Evolutionary conservation across 108 stramenopile species (phyloP).

Genomic region (Hondaea fermentalgiana): DNA sequence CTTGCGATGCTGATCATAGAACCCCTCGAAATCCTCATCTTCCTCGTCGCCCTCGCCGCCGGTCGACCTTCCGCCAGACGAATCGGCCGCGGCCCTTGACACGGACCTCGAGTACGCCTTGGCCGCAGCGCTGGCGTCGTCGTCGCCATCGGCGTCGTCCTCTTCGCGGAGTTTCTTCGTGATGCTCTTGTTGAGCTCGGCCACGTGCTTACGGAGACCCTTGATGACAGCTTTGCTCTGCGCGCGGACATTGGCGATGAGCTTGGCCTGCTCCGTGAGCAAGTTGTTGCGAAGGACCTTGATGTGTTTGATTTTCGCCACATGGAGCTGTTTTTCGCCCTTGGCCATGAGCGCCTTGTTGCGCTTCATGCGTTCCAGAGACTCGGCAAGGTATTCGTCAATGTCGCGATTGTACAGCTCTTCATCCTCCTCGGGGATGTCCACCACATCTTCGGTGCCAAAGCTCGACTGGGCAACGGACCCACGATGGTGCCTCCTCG

Average conservation of each 20-base stretch:
- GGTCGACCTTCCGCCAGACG: not conserved
- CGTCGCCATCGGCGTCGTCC: not conserved
- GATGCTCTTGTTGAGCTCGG: not conserved
- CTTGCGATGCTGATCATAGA: not conserved
- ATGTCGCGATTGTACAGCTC: not conserved
- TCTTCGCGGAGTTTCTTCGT: not conserved
- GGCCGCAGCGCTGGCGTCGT: not conserved
- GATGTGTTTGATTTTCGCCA: not conserved
- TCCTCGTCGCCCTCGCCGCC: not conserved
- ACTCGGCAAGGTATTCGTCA: not conserved
- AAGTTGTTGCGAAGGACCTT: conserved; percentile 2
- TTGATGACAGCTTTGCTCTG: not conserved
- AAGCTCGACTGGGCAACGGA: not conserved
- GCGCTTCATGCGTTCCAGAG: not conserved
- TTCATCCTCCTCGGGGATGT: not conserved
- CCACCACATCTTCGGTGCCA: not conserved
- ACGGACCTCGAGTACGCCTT: not conserved
- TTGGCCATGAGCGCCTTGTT: not conserved
- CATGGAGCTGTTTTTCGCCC: not conserved
- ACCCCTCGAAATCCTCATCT: not conserved
- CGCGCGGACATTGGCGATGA: not conserved
- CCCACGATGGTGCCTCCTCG: not conserved
- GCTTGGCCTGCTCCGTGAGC: not conserved
- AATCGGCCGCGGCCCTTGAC: not conserved
- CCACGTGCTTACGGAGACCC: not conserved